phyloP scores from a whole-genome alignment of 2,329 filamentous ascomycete genomes.

The Hirsutella thompsonii region DNA sequence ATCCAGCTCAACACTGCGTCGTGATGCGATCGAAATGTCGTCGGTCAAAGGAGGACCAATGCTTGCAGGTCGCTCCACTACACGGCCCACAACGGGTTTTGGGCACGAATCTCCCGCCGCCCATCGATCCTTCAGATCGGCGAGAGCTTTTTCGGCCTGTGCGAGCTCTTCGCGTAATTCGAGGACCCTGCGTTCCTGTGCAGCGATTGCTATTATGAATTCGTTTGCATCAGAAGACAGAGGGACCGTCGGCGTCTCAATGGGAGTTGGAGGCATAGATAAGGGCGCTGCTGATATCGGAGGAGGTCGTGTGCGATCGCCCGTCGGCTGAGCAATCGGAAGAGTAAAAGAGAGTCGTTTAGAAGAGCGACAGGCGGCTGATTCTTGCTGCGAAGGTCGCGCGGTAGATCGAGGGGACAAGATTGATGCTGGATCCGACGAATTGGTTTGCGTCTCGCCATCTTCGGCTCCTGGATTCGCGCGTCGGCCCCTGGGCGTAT shows the following conservation, averaged over 20 bases:
- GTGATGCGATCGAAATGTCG: conserved; percentile 19
- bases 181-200: conserved; percentile 80
- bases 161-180: conserved; percentile 84
- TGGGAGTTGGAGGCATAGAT: conserved; percentile 38
- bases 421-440: neutral
- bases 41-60: conserved; percentile 6
- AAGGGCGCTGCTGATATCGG: conserved; percentile 25
- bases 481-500: neutral
- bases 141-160: conserved; percentile 67
- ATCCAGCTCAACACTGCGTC: conserved; percentile 51
- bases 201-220: conserved; percentile 80
- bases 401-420: conserved; percentile 15
- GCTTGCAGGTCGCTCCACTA: conserved; percentile 3
- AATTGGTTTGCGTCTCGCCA: neutral
- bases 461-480: neutral
- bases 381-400: conserved; percentile 38
- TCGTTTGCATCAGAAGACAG: conserved; percentile 45
- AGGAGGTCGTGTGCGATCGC: conserved; percentile 36
- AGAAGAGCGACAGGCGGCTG: conserved; percentile 37
- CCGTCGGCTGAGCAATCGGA: conserved; percentile 43
- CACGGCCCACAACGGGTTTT: neutral
- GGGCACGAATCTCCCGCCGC: conserved; percentile 53
- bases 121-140: conserved; percentile 73
- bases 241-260: conserved; percentile 26
- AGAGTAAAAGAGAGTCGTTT: conserved; percentile 49